A percentile compares a stretch with the other conserved stretches of the same genome.
Conservation (phyloP, 2,329 filamentous ascomycete species). For the Aspergillus tamarii region DNA sequence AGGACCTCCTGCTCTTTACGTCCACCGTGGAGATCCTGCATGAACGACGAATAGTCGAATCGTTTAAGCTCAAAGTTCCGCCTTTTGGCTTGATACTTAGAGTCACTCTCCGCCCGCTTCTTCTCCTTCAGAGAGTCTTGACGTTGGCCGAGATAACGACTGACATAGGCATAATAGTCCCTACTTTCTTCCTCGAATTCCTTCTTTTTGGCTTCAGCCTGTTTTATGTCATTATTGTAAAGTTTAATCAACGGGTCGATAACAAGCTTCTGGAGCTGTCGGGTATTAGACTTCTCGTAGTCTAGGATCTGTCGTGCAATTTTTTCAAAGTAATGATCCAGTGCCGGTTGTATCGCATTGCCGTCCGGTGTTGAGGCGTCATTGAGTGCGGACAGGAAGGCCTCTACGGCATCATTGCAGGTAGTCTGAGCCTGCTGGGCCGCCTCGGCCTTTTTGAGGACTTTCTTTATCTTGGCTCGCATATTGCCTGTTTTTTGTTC, state of each 20-base stretch:
- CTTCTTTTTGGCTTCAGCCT: slow-evolving; percentile 93
- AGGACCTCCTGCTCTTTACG: slow-evolving; percentile 96
- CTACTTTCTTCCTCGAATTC: slow-evolving; percentile 99
- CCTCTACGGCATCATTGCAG: slow-evolving; percentile 82
- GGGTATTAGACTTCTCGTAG: slow-evolving; percentile 83
- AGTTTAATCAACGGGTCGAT: slow-evolving; percentile 91
- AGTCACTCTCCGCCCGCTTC: slow-evolving; percentile 91
- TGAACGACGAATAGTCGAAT: slow-evolving; percentile 98
- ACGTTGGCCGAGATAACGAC: slow-evolving; percentile 91
- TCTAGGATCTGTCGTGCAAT: slow-evolving; percentile 86
- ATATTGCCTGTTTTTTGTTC: slow-evolving; percentile 97
- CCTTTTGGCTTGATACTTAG: slow-evolving; percentile 92
- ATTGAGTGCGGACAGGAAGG: slow-evolving; percentile 81
- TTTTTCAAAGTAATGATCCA: slow-evolving; percentile 98
- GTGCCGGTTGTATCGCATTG: slow-evolving; percentile 92
- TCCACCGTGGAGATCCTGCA: slow-evolving; percentile 99
- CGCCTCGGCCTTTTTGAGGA: slow-evolving; percentile 90
- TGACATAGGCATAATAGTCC: slow-evolving; percentile 95
- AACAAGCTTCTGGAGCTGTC: slow-evolving; percentile 86
- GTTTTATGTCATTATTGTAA: slow-evolving; percentile 96
- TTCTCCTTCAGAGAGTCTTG: slow-evolving; percentile 97
- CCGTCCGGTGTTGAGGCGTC: slow-evolving; percentile 90
- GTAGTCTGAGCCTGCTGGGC: slow-evolving; percentile 77
- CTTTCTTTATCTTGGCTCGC: slow-evolving; percentile 92
- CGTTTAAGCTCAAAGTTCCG: slow-evolving; percentile 95